A percentile compares a stretch with the other conserved stretches of the same genome.
phyloP scores from a whole-genome alignment of 2,329 filamentous ascomycete species.

The Microcyclospora pomicola region DNA sequence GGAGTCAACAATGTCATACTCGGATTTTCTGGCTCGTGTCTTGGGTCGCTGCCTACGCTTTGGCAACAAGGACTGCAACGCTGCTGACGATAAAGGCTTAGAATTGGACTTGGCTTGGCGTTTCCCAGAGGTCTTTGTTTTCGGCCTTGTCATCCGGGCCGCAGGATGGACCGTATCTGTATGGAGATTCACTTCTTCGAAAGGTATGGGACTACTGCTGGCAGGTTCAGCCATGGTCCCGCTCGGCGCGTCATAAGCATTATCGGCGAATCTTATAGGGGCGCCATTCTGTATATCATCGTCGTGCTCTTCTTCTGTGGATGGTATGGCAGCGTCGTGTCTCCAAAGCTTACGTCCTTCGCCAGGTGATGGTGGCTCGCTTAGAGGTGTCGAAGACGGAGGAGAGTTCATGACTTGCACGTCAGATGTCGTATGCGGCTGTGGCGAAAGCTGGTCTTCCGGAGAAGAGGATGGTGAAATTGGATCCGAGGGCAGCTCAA shows the following conservation, averaged over 20 bases:
- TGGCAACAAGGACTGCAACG: slow-evolving; percentile 32
- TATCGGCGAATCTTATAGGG: slow-evolving; percentile 6
- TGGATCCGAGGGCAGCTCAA: too few relatives aligned
- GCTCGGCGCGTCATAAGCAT: slow-evolving; percentile 21
- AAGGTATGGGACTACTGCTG: slow-evolving; percentile 25
- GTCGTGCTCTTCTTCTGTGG: slow-evolving; percentile 16
- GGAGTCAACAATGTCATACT: slow-evolving; percentile 29
- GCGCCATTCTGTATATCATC: slow-evolving; percentile 12
- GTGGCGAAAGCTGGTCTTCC: too few relatives aligned
- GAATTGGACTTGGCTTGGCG: slow-evolving; percentile 8
- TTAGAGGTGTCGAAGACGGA: slow-evolving; percentile 20
- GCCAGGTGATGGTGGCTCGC: slow-evolving; percentile 13
- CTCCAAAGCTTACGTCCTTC: slow-evolving; percentile 9
- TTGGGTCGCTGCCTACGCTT: slow-evolving; percentile 22
- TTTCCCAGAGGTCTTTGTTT: slow-evolving; percentile 1
- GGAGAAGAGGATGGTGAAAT: too few relatives aligned
- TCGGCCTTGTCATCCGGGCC: neutral
- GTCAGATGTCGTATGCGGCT: slow-evolving; percentile 12
- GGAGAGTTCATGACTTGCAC: slow-evolving; percentile 21
- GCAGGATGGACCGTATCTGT: slow-evolving; percentile 3
- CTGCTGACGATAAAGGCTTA: slow-evolving; percentile 28
- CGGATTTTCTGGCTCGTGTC: slow-evolving; percentile 14
- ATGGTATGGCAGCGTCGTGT: slow-evolving; percentile 20
- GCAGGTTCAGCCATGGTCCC: slow-evolving; percentile 31
- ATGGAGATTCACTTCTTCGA: neutral